Evolutionary conservation across 2,329 filamentous ascomycete genomes (phyloP).

Genomic region (Exutisphaerella laricina): DNA sequence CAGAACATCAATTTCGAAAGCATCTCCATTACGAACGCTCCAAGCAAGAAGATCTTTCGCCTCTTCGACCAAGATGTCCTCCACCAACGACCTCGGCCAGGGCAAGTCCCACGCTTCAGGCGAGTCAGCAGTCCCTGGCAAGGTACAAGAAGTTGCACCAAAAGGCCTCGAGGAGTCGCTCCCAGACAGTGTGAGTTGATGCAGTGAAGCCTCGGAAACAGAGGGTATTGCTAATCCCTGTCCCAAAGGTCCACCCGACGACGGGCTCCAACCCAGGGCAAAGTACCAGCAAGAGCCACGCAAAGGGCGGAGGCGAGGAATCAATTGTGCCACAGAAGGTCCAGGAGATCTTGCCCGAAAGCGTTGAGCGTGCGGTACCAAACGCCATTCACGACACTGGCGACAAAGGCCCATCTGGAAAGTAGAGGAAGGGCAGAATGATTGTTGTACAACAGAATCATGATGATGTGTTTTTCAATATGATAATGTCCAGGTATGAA

Average conservation of each 20-base stretch:
- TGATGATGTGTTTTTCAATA: no score
- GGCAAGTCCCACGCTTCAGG: neutral
- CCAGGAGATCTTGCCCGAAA: constrained; percentile 3
- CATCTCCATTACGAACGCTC: neutral
- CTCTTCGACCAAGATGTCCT: neutral
- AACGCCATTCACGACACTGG: constrained; percentile 2
- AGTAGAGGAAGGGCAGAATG: no score
- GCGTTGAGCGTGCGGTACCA: constrained; percentile 5
- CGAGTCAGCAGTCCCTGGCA: neutral
- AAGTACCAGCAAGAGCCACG: neutral
- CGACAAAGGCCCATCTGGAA: neutral
- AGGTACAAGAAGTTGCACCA: constrained; percentile 1
- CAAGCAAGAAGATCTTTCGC: neutral
- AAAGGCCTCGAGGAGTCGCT: constrained; percentile 1
- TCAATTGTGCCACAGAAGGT: constrained; percentile 3
- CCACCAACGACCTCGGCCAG: constrained; percentile 1
- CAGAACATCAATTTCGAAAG: neutral
- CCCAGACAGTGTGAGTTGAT: neutral
- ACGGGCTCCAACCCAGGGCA: neutral
- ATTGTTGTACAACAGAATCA: no score
- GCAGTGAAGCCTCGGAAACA: no score
- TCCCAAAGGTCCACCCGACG: constrained; percentile 1
- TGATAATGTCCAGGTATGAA: no score
- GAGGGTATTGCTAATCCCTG: neutral
- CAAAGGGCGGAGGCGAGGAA: constrained; percentile 1